Conservation (phyloP, 179 eudicot genomes). For the Spergularia azorica region DNA sequence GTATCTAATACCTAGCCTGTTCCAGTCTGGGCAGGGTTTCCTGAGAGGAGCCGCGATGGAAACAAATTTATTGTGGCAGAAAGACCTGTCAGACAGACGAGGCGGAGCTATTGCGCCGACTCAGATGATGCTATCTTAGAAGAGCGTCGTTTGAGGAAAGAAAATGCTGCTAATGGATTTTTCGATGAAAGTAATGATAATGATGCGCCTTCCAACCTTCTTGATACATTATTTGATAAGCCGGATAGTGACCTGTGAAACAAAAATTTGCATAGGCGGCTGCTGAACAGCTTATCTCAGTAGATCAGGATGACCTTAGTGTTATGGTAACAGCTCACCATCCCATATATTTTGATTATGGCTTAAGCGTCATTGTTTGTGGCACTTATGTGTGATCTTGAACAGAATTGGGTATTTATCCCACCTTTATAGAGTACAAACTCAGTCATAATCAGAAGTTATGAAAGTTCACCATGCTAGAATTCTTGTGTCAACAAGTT, state of each 20-base stretch:
- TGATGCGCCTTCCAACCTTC: constrained; percentile 55
- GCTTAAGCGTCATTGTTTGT: neutral
- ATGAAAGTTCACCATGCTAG: neutral
- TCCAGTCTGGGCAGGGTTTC: constrained; percentile 95
- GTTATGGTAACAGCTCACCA: constrained; percentile 9
- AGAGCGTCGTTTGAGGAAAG: constrained; percentile 71
- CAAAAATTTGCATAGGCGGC: neutral
- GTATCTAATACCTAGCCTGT: neutral
- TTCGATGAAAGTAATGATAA: constrained; percentile 51
- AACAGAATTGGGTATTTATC: neutral
- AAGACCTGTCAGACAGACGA: constrained; percentile 58
- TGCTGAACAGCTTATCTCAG: constrained; percentile 5
- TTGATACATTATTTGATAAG: constrained; percentile 56
- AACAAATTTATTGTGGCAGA: constrained; percentile 87
- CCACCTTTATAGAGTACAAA: neutral
- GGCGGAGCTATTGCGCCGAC: constrained; percentile 57
- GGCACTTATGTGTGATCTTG: neutral
- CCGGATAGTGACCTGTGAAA: neutral
- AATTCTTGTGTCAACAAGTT: neutral
- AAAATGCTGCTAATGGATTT: constrained; percentile 62
- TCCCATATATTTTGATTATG: neutral
- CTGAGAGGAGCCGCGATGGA: constrained; percentile 85
- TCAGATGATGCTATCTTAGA: constrained; percentile 61
- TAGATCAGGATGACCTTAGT: neutral
- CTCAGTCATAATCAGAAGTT: neutral